phyloP scores from a whole-genome alignment of 495 filamentous ascomycete species.

The Mytilinidion resinicola region DNA sequence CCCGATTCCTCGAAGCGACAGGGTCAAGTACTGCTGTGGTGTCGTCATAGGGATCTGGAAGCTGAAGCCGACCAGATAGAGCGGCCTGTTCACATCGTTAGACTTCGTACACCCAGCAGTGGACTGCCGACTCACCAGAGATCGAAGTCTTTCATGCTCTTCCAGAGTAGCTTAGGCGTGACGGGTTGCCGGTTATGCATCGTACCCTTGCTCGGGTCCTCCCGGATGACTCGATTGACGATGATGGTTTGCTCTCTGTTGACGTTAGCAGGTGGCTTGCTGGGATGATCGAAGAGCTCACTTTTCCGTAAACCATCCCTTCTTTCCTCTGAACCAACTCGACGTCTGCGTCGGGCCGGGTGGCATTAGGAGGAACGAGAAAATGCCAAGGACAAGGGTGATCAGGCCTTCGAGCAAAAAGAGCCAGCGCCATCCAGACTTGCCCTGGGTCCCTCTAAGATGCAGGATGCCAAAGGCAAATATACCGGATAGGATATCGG shows the following conservation, averaged over 20 bases:
- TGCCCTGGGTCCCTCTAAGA: conserved; percentile 52
- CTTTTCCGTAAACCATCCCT: conserved; percentile 65
- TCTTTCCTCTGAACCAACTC: conserved; percentile 60
- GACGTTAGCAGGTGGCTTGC: background rate
- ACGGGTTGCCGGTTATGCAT: conserved; percentile 58
- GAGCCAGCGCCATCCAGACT: conserved; percentile 67
- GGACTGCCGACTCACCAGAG: conserved; percentile 44
- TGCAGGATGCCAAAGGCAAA: conserved; percentile 68
- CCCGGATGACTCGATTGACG: conserved; percentile 65
- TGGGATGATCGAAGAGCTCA: background rate
- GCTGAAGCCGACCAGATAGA: conserved; percentile 57
- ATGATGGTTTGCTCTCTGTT: conserved; percentile 48
- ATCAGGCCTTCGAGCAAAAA: conserved; percentile 53
- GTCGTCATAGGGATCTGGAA: conserved; percentile 51
- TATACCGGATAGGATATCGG: conserved; percentile 61
- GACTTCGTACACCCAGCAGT: background rate
- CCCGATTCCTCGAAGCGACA: conserved; percentile 52
- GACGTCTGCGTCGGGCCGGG: conserved; percentile 65
- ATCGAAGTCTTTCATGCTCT: conserved; percentile 58
- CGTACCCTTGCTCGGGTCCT: conserved; percentile 60
- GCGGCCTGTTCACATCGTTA: conserved; percentile 31
- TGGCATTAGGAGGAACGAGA: conserved; percentile 63
- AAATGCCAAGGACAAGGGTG: conserved; percentile 58
- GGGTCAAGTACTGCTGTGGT: conserved; percentile 53
- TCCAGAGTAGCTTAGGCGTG: conserved; percentile 50